Conservation (phyloP, 192 early-diverging fungal genomes). For the Backusella tuberculispora region DNA sequence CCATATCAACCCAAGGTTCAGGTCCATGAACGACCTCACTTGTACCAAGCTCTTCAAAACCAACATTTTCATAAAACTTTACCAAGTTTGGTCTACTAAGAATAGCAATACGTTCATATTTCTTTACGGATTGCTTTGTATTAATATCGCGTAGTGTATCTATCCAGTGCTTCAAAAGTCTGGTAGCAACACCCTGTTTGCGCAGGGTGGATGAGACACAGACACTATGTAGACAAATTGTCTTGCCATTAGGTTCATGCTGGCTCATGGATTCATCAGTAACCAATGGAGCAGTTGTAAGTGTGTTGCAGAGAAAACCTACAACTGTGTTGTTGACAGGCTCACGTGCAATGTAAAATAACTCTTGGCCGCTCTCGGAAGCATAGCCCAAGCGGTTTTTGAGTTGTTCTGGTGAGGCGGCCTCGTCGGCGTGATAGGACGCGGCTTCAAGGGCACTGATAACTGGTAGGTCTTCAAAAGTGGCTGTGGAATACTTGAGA, state of each 20-base stretch:
- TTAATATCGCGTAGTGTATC: slow-evolving; percentile 34
- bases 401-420: slow-evolving; percentile 48
- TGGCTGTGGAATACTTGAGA: slow-evolving; percentile 5
- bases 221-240: slow-evolving; percentile 72
- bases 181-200: slow-evolving; percentile 60
- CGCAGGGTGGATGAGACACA: slow-evolving; percentile 54
- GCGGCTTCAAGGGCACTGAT: slow-evolving; percentile 15
- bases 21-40: slow-evolving; percentile 68
- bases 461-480: slow-evolving; percentile 21
- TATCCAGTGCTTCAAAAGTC: slow-evolving; percentile 54
- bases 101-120: slow-evolving; percentile 54
- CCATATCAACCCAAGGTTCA: slow-evolving; percentile 49
- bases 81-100: slow-evolving; percentile 60
- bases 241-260: slow-evolving; percentile 63
- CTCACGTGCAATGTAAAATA: slow-evolving; percentile 44
- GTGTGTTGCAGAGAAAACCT: slow-evolving; percentile 67
- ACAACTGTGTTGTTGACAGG: slow-evolving; percentile 40
- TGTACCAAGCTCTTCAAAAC: slow-evolving; percentile 57
- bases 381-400: slow-evolving; percentile 42
- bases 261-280: slow-evolving; percentile 67
- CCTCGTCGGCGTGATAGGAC: slow-evolving; percentile 51
- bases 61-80: slow-evolving; percentile 63
- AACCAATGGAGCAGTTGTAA: slow-evolving; percentile 43
- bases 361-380: slow-evolving; percentile 26
- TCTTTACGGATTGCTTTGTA: not conserved